Evolutionary conservation across 768 basidiomycete species (phyloP), one percentile per base, ranked within the genome.

Genomic region (Fistulinella prunicolor): DNA sequence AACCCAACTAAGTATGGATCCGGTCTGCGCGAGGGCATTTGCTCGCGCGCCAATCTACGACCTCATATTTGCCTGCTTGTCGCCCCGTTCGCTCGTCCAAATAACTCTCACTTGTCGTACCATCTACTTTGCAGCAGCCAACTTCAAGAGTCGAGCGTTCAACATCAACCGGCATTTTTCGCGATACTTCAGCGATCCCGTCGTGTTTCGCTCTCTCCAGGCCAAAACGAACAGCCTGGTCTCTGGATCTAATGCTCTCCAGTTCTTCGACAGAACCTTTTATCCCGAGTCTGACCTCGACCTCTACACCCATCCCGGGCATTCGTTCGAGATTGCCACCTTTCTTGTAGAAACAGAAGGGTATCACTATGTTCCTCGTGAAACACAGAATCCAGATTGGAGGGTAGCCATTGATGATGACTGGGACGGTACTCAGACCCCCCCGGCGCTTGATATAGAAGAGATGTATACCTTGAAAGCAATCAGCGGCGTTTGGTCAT

Each of bases 181-280:
- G 9, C 60, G 60, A 6, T 76, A 64, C 45, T 75, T 78, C 51
- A 32, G 50, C 4, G 49, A 67, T 19, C 67, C 68, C 6, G 19
- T 61, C n/a, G 58, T 57, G 4, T 81, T 80, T 47, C 70, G 78
- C 16, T 57, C 52, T 5, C 61, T 79, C 3, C 78, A 77, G 54
- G 69, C 66, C 0, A 54, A 46, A 14, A 78, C 75, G 0, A 72
- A 69, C 32, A 70, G 72, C 0, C 53, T 82, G 20, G 73, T 82
- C 17, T 81, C 80, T 3, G 80, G 80, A 9, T 80, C 80, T 0
- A 67, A 63, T 22, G 79, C 78, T 0, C 69, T 81, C 3, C 80
- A 82, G 42, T 78, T 80, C 53, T 66, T 82, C 34, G 73, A 75
- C 41, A 57, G 77, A 16, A 53, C 65, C 0, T 61, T 62, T 30